phyloP scores from a whole-genome alignment of 2,329 filamentous ascomycete genomes.

The Paecilomyces niveus region DNA sequence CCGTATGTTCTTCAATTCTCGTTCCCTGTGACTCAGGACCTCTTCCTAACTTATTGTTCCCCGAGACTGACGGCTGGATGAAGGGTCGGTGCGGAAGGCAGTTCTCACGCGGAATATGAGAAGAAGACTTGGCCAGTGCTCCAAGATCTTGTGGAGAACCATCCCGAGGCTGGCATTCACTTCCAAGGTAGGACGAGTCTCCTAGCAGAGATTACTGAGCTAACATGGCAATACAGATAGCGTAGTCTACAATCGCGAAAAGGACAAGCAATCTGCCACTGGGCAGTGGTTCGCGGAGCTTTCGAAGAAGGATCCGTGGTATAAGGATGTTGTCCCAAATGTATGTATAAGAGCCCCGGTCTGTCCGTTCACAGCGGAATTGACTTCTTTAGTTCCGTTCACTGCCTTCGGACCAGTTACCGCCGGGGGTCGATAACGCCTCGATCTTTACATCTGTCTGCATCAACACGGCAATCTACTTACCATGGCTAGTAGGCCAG shows the following conservation, averaged over 20 bases:
- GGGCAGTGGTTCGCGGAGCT: conserved; percentile 61
- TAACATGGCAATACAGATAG: conserved; percentile 32
- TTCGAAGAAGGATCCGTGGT: conserved; percentile 65
- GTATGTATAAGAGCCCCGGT: conserved; percentile 29
- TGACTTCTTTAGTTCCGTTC: conserved; percentile 48
- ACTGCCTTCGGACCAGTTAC: conserved; percentile 52
- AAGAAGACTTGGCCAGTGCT: conserved; percentile 58
- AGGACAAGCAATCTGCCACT: conserved; percentile 51
- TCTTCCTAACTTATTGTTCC: background rate
- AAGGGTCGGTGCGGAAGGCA: conserved; percentile 34
- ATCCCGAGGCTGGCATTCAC: conserved; percentile 73
- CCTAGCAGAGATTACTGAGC: background rate
- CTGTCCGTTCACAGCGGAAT: background rate
- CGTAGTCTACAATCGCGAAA: conserved; percentile 53
- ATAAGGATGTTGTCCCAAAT: conserved; percentile 62
- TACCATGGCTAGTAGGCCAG: conserved; percentile 76
- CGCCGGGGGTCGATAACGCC: conserved; percentile 61
- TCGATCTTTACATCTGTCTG: conserved; percentile 77
- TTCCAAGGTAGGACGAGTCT: conserved; percentile 52
- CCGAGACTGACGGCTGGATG: background rate
- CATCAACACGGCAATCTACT: conserved; percentile 83
- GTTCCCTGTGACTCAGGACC: conserved; percentile 1
- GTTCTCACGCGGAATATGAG: conserved; percentile 47
- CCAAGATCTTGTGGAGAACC: conserved; percentile 52
- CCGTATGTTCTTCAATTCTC: conserved; percentile 49